A percentile compares a stretch with the other conserved stretches of the same genome.
Evolutionary conservation across 805 yeast species (phyloP).

Genomic region (Metschnikowia reukaufii): DNA sequence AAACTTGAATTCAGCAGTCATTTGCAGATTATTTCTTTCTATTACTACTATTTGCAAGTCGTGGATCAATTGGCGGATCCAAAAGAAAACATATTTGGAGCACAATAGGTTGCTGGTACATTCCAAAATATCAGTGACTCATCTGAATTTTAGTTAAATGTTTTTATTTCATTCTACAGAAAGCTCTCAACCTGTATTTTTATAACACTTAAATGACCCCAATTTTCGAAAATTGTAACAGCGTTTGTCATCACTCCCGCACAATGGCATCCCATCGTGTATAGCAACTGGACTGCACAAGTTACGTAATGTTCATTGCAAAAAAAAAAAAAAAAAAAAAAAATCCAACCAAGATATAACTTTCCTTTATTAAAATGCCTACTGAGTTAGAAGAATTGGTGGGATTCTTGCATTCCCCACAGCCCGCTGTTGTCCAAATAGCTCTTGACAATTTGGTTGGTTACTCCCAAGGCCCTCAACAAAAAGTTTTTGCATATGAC

Average conservation of each 20-base stretch:
- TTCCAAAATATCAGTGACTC: too few species aligned
- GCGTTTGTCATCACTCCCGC: background rate
- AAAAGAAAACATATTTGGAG: background rate
- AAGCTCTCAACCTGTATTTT: too few species aligned
- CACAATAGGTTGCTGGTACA: background rate
- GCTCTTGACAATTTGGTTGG: constrained; percentile 86
- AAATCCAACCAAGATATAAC: background rate
- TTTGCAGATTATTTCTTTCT: constrained; percentile 35
- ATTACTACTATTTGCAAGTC: constrained; percentile 48
- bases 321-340: background rate
- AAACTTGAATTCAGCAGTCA: constrained; percentile 29
- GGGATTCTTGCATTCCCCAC: constrained; percentile 76
- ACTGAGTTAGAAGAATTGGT: constrained; percentile 58
- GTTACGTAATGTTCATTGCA: background rate
- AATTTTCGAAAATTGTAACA: background rate
- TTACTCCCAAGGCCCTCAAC: constrained; percentile 69
- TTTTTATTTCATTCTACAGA: too few species aligned
- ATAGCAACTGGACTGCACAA: constrained; percentile 7
- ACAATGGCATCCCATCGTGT: background rate
- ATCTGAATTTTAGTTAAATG: too few species aligned
- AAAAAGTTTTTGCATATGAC: constrained; percentile 65
- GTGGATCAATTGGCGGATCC: constrained; percentile 27
- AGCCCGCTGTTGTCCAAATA: constrained; percentile 74
- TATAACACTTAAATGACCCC: too few species aligned
- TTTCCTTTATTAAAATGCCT: constrained; percentile 31